Evolutionary conservation across 2,329 filamentous ascomycete species (phyloP).

Genomic region (Aspergillus carbonarius): DNA sequence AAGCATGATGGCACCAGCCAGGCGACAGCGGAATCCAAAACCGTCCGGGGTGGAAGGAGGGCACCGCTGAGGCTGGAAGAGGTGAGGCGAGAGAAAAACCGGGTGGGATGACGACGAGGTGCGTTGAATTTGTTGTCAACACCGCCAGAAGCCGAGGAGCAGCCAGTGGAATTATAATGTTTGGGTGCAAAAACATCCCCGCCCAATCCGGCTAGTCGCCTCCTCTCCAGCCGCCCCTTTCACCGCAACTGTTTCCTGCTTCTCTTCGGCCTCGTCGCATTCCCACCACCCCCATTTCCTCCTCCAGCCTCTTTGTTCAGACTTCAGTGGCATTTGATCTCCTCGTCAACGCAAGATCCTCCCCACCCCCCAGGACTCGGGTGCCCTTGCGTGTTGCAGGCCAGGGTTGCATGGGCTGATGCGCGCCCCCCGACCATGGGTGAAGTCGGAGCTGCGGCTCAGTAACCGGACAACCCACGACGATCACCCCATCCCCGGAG

Average conservation of each 20-base stretch:
- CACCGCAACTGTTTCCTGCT: background rate
- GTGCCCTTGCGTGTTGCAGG: background rate
- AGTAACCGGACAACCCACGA: background rate
- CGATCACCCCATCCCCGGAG: background rate
- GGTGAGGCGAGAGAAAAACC: background rate
- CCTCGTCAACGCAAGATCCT: background rate
- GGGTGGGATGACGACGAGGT: constrained; percentile 7
- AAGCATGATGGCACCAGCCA: constrained; percentile 39
- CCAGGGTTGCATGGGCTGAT: background rate
- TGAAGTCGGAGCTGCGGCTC: constrained; percentile 1
- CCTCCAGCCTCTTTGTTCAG: background rate
- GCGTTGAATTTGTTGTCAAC: constrained; percentile 15
- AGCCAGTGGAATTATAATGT: constrained; percentile 1
- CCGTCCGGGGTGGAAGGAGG: constrained; percentile 13
- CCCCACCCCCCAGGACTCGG: background rate
- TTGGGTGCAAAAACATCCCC: constrained; percentile 25
- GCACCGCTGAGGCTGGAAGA: background rate
- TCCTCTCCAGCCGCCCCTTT: background rate
- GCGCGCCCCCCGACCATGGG: background rate
- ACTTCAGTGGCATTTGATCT: background rate
- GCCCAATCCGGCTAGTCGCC: constrained; percentile 29
- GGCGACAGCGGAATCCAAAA: constrained; percentile 13
- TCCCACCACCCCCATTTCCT: background rate
- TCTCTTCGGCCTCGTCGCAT: background rate
- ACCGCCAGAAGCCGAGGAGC: background rate